Evolutionary conservation across 2,329 filamentous ascomycete species (phyloP).

Genomic region (Dothideomycetidae sp.): DNA sequence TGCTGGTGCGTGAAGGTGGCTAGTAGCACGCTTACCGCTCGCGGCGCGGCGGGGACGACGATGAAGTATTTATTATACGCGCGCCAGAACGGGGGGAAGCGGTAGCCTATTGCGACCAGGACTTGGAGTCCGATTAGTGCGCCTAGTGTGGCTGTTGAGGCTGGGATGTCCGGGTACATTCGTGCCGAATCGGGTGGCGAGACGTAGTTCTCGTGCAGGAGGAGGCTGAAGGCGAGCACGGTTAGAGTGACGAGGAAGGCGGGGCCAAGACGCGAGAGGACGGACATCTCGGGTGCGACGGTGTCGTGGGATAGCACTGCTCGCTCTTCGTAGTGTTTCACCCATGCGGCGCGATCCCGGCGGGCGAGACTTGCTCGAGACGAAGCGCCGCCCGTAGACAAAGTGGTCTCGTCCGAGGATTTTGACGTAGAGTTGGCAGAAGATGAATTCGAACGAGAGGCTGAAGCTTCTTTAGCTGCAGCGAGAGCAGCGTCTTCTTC

Average conservation of each 20-base stretch:
- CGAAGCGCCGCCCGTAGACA: not conserved
- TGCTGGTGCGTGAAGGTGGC: conserved; percentile 56
- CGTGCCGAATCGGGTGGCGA: conserved; percentile 35
- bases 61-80: conserved; percentile 56
- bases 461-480: conserved; percentile 8
- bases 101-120: conserved; percentile 45
- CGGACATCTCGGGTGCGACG: conserved; percentile 19
- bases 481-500: conserved; percentile 15
- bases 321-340: conserved; percentile 25
- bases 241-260: conserved; percentile 26
- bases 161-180: conserved; percentile 46
- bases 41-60: conserved; percentile 49
- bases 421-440: not conserved
- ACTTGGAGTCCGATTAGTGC: conserved; percentile 47
- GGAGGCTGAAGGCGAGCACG: conserved; percentile 27
- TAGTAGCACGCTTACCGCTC: conserved; percentile 46
- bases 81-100: conserved; percentile 49
- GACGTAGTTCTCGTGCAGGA: conserved; percentile 36
- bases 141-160: conserved; percentile 50
- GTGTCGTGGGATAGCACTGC: conserved; percentile 23
- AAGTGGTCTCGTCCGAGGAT: not conserved
- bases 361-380: conserved; percentile 1
- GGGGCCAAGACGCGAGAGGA: conserved; percentile 31
- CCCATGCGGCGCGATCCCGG: conserved; percentile 22
- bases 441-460: conserved; percentile 19